Percentiles rank a stretch among this genome's conserved stretches.
phyloP scores from a whole-genome alignment of 2,329 filamentous ascomycete genomes.

The Cercospora sp. region DNA sequence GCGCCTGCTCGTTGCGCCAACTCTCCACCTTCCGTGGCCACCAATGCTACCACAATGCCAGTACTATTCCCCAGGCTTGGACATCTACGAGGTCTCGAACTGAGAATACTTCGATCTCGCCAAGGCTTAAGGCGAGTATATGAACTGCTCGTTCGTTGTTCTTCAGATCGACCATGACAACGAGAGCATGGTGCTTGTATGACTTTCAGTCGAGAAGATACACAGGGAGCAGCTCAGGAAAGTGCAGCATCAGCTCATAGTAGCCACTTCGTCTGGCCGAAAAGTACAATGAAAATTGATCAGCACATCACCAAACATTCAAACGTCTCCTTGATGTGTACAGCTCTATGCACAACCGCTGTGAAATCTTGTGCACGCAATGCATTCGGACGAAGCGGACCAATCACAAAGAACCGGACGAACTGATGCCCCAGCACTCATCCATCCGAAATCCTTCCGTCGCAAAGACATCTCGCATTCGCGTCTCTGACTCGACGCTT shows the following conservation, averaged over 20 bases:
- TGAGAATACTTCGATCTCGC: background rate
- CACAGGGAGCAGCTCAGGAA: background rate
- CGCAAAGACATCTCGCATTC: conserved; percentile 5
- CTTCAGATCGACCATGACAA: background rate
- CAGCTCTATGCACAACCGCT: background rate
- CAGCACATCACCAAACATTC: background rate
- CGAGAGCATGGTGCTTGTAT: background rate
- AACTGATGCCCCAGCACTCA: background rate
- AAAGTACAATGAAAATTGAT: background rate
- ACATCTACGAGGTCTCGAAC: background rate
- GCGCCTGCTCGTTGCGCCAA: background rate
- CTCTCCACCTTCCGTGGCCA: background rate
- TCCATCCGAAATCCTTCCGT: background rate
- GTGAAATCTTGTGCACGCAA: background rate
- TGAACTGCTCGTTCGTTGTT: background rate
- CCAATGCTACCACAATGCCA: background rate
- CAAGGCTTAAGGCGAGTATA: background rate
- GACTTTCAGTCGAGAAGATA: background rate
- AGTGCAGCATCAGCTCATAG: background rate
- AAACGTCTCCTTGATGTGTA: background rate
- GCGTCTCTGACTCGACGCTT: conserved; percentile 1
- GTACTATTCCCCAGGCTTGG: background rate
- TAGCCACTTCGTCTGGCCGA: background rate
- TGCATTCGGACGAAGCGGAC: background rate
- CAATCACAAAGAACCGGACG: background rate